phyloP scores from a whole-genome alignment of 2,329 filamentous ascomycete genomes.

The Dothidotthia symphoricarpi region DNA sequence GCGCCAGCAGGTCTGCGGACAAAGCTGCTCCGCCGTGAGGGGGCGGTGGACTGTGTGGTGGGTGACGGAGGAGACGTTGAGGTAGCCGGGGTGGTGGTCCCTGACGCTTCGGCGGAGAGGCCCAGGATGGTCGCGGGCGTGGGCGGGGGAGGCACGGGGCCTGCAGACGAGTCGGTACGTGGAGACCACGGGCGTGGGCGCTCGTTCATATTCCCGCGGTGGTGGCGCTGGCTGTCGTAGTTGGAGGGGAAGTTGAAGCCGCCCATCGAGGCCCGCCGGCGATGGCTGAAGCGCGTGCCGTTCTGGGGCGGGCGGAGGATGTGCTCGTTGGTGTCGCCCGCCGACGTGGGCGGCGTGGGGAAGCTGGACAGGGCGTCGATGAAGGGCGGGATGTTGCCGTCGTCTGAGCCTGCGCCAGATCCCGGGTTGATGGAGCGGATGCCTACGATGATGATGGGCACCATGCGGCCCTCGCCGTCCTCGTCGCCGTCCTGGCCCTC shows the following conservation, averaged over 20 bases:
- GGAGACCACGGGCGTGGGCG: constrained; percentile 43
- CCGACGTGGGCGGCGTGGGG: constrained; percentile 45
- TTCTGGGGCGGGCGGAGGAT: constrained; percentile 55
- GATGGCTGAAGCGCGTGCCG: constrained; percentile 54
- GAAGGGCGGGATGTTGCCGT: constrained; percentile 49
- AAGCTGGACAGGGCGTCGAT: constrained; percentile 53
- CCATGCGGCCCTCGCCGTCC: constrained; percentile 57
- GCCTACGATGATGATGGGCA: constrained; percentile 68
- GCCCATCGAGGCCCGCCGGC: constrained; percentile 55
- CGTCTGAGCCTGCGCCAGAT: constrained; percentile 46
- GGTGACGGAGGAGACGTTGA: constrained; percentile 38
- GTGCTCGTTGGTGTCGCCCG: constrained; percentile 51
- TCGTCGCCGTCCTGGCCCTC: constrained; percentile 29
- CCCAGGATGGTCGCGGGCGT: constrained; percentile 59
- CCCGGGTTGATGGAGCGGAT: constrained; percentile 63
- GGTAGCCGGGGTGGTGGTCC: constrained; percentile 45
- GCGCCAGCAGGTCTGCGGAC: constrained; percentile 40
- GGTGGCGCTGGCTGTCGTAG: constrained; percentile 55
- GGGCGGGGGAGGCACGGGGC: constrained; percentile 61
- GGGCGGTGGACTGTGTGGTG: constrained; percentile 31
- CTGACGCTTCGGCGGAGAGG: constrained; percentile 55
- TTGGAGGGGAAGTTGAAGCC: constrained; percentile 52
- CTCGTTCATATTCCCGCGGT: constrained; percentile 44
- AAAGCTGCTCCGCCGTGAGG: constrained; percentile 44
- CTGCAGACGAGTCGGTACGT: constrained; percentile 54